phyloP scores from a whole-genome alignment of 257 asterid genomes.

The Echium plantagineum region DNA sequence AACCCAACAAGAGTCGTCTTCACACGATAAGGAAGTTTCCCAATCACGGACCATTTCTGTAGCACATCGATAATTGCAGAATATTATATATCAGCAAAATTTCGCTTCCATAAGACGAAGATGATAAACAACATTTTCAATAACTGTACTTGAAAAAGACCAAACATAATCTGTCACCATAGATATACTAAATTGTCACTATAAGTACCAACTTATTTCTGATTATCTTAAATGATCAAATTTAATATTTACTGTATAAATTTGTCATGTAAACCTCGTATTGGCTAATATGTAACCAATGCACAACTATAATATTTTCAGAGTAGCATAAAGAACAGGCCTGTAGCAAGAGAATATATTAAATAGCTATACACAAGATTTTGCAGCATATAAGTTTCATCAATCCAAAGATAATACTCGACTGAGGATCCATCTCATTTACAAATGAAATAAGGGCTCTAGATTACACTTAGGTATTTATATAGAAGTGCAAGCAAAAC shows the following conservation, averaged over 20 bases:
- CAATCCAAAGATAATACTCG: background rate
- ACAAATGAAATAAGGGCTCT: background rate
- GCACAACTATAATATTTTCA: no score
- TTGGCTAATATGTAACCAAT: no score
- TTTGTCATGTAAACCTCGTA: no score
- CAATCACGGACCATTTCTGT: slow-evolving; percentile 81
- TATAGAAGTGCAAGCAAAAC: no score
- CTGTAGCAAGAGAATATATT: no score
- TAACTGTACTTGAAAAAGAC: background rate
- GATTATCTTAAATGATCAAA: background rate
- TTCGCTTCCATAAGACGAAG: background rate
- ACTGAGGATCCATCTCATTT: no score
- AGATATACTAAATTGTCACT: background rate
- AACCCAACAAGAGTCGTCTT: slow-evolving; percentile 86
- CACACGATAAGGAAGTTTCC: slow-evolving; percentile 88
- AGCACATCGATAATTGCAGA: slow-evolving; percentile 11
- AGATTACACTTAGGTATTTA: no score
- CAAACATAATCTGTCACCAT: background rate
- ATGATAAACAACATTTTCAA: background rate
- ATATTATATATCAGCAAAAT: slow-evolving; percentile 4
- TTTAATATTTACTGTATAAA: no score
- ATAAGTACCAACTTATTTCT: background rate
- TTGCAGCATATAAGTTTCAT: background rate
- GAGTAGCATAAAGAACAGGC: no score
- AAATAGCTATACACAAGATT: no score